These are phyloP conservation scores for Trapa bicornis DNA, from an alignment of 345 rosid species.

Conservation along the genomic window DNA sequence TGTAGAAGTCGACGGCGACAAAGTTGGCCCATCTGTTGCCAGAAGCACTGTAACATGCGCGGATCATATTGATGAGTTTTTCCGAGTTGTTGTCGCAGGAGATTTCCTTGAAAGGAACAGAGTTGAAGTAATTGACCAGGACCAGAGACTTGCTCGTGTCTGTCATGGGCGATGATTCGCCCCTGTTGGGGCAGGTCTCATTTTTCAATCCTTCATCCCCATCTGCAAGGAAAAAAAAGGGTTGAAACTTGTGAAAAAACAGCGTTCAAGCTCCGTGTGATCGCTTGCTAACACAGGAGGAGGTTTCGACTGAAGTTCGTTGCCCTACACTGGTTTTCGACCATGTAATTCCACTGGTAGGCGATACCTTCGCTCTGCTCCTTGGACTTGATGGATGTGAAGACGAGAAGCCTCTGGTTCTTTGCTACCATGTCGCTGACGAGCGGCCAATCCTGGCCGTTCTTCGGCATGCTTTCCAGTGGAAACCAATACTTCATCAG, in stretches of 20 bases:
- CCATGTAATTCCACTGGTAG: conserved; percentile 75
- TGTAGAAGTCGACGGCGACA: conserved; percentile 47
- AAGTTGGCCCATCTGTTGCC: conserved; percentile 56
- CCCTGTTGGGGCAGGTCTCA: conserved; percentile 46
- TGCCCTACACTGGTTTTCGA: conserved; percentile 53
- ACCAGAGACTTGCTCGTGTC: conserved; percentile 46
- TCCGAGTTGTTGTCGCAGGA: conserved; percentile 39
- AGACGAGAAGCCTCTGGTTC: conserved; percentile 45
- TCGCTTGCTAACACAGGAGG: not conserved
- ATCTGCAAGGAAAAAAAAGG: conserved; percentile 20
- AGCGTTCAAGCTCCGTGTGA: too few relatives aligned
- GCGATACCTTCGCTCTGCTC: conserved; percentile 54
- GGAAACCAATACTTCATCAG: conserved; percentile 63
- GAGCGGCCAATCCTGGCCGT: conserved; percentile 56
- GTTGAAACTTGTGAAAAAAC: not conserved
- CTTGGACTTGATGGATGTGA: conserved; percentile 44
- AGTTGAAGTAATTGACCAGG: conserved; percentile 27
- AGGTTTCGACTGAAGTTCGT: not conserved
- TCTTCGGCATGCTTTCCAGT: conserved; percentile 41
- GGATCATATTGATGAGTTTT: conserved; percentile 33
- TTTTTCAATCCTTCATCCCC: conserved; percentile 47
- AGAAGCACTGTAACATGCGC: conserved; percentile 34
- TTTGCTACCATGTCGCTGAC: conserved; percentile 51
- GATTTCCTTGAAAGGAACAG: conserved; percentile 17
- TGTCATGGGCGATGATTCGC: conserved; percentile 30